Percentiles rank a stretch among this genome's conserved stretches.
Conservation (phyloP, 2,329 filamentous ascomycete species). For the Fusarium illudens region DNA sequence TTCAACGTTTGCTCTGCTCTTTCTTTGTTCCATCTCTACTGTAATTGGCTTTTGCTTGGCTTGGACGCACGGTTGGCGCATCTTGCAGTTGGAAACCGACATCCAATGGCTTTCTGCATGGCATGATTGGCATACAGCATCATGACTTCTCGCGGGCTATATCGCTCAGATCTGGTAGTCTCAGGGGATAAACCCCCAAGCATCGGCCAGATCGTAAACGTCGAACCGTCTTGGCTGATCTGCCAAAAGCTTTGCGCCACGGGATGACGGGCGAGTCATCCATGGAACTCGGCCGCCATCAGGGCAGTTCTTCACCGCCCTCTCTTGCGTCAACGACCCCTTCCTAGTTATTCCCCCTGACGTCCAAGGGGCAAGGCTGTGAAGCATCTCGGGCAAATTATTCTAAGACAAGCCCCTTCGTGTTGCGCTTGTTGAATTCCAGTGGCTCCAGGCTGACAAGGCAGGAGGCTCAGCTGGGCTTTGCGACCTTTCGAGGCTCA, state of each 20-base stretch:
- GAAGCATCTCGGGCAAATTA: slow-evolving; percentile 11
- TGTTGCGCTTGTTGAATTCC: slow-evolving; percentile 29
- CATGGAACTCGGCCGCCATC: slow-evolving; percentile 13
- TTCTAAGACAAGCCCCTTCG: slow-evolving; percentile 23
- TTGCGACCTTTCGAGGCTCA: slow-evolving; percentile 91
- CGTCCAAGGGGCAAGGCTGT: neutral
- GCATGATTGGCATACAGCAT: neutral
- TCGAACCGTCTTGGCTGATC: neutral
- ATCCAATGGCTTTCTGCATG: neutral
- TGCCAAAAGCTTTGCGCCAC: slow-evolving; percentile 20
- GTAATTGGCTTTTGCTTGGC: neutral
- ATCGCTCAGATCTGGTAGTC: neutral
- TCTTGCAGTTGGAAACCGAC: neutral
- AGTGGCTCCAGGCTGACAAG: slow-evolving; percentile 13
- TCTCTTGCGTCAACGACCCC: neutral
- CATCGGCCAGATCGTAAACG: slow-evolving; percentile 1
- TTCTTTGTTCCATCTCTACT: neutral
- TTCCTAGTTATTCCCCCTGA: neutral
- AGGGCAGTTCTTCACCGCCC: neutral
- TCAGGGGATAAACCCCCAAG: slow-evolving; percentile 4
- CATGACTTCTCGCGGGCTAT: slow-evolving; percentile 9
- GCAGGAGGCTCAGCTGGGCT: slow-evolving; percentile 73
- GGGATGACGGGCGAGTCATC: neutral
- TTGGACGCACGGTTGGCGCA: slow-evolving; percentile 8
- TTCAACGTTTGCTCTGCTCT: neutral